Base-by-base conservation (phyloP, 371 early-diverging fungal genomes). In the Actinomortierella wolfii region DNA sequence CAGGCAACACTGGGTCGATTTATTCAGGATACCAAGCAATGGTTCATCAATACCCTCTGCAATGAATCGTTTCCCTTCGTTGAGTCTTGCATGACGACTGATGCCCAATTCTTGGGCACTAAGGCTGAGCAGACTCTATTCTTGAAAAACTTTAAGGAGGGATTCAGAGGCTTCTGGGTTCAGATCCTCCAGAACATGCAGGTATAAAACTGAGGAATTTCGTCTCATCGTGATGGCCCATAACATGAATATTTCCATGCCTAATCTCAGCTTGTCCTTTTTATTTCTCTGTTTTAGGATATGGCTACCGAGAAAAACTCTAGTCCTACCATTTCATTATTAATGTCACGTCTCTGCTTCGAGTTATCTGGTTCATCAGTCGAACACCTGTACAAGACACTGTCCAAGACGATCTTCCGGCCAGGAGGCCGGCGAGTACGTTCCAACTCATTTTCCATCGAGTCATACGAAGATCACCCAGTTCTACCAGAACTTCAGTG, bases 341-440 rank as follows among this genome's bases (percentile, higher is more conserved):
- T 79, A 7, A 71, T 71, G 43, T 83, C 86, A 17, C 80, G 81
- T 8, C 66, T 86, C 17, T 83, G 81, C 52, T 81, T 83, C 41
- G 78, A 84, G 51, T 47, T 84, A 6, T 78, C 83, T 2, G 79
- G 79, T 24, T 59, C 76, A 20, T 63, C 67, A 0, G 74, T 82
- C 4, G 67, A 73, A 21, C 78, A 80, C 45, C 26, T 77, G 4
- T 85, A 85, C 61, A 64, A 57, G 17, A 59, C 54, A 0, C 59
- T 79, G 39, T 82, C 82, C 20, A 75, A 68, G 26, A 62, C 74
- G 23, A 40, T 79, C 39, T 62, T 70, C 59, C 65, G 71, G 13
- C 53, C 58, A 6, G 71, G 71, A 0, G 34, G 34, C 11, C 61
- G 61, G 28, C 56, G 65, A 17, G 64, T 42, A 9, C 71, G 71